Evolutionary conservation across 495 filamentous ascomycete species (phyloP).

Genomic region (Hypoxylon fragiforme): DNA sequence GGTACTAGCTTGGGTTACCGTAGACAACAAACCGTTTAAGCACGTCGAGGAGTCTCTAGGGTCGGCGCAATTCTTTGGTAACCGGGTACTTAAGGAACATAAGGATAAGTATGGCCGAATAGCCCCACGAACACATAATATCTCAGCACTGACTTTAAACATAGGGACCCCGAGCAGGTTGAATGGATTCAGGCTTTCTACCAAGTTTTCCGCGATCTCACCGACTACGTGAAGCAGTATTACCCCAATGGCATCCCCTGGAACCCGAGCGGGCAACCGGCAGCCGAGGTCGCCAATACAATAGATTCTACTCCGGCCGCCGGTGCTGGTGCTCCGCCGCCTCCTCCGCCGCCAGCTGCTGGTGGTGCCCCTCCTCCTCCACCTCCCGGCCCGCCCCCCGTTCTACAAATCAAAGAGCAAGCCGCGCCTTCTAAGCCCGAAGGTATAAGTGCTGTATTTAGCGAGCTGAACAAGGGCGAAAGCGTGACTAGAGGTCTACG

Average conservation of each 20-base stretch:
- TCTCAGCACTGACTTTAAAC: slow-evolving; percentile 1
- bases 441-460: slow-evolving; percentile 79
- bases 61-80: slow-evolving; percentile 86
- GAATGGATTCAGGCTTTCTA: slow-evolving; percentile 90
- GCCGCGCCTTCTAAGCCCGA: slow-evolving; percentile 35
- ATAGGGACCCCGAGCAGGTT: slow-evolving; percentile 73
- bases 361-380: slow-evolving; percentile 73
- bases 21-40: slow-evolving; percentile 76
- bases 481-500: slow-evolving; percentile 81
- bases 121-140: not conserved
- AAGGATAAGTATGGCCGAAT: slow-evolving; percentile 77
- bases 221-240: slow-evolving; percentile 78
- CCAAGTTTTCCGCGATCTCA: slow-evolving; percentile 77
- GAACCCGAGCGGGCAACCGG: slow-evolving; percentile 81
- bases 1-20: slow-evolving; percentile 81
- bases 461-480: slow-evolving; percentile 85
- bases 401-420: slow-evolving; percentile 52
- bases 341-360: slow-evolving; percentile 59
- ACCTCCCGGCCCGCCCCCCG: slow-evolving; percentile 61
- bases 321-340: slow-evolving; percentile 37
- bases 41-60: slow-evolving; percentile 77
- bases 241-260: slow-evolving; percentile 79
- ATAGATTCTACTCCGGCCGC: slow-evolving; percentile 43
- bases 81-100: slow-evolving; percentile 83
- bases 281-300: slow-evolving; percentile 64